Base-by-base conservation (phyloP, 208 protist genomes). In the Trypanosoma theileri region DNA sequence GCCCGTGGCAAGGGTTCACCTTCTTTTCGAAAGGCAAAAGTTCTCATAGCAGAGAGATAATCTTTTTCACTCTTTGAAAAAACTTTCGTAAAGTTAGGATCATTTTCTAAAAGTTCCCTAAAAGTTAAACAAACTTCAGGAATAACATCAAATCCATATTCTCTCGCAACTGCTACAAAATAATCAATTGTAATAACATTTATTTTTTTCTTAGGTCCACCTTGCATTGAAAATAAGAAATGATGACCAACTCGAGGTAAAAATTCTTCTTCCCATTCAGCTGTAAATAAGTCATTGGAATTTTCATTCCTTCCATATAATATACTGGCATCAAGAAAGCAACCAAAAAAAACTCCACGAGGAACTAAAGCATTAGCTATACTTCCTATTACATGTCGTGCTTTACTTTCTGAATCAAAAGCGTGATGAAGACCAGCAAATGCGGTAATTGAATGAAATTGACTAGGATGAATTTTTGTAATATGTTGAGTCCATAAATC, bases 181-280 rank as follows among this genome's bases (percentile, higher is more conserved):
- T 90, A 95, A 67, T 95, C 90, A 66, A 88, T 82, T 21, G 90
- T 76, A 19, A 93, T 77, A 4, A 95, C 90, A 64, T 90, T 90
- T 14, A 91, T 66, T 56, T 85, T 81, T 50, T 80, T 76, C 51
- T 79, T 52, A 26, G 71, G 60, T 14, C 68, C 73, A 54, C 71
- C 73, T 59, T 88, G 79, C 0, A 82, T 77, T 48, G 80, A 83
- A 51, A 91, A 65, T 19, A 75, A 64, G 40, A 93, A 92, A 6
- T 69, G 73, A 70, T 93, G 72, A 10, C 90, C 85, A 41, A 93
- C 86, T 11, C 84, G 81, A 45, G 90, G 90, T 22, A 85, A 61
- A 52, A 85, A 80, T 31, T 79, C 69, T 3, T 79, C 80, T 9
- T 78, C 73, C 87, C 90, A 95, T 40, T 81, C 78, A 45, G 84